Base-by-base conservation (phyloP, 345 rosid genomes). In the Linum trigynum region DNA sequence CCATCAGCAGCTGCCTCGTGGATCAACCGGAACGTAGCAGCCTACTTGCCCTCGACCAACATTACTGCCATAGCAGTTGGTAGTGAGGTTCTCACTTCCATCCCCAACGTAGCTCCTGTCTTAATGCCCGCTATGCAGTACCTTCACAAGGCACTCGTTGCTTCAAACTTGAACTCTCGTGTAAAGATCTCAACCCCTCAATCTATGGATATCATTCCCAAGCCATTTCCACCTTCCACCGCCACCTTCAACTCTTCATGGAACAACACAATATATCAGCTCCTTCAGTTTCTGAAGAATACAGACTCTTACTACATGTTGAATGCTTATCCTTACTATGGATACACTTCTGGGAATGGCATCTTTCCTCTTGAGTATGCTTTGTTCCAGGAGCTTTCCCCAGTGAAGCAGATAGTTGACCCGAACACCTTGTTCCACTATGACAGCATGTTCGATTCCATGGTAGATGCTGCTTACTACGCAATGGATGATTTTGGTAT, bases 401-500 rank as follows among this genome's bases (percentile, higher is more conserved):
- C 94, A 0, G 97, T 85, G 62, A 95, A 95, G 69, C 99, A 95
- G 83, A 91, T 91, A 40, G 97, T 95, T 75, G 99, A 95, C 67
- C 97, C 99, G 2, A 95, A 91, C 82, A 95, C 99, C 39, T 87
- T 95, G 64, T 78, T 83, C 40, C 96, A 82, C 71, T 95, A 87
- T 72, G 75, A 80, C 75, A 95, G 99, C 77, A 91, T 95, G 99
- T 89, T 91, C 75, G 99, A 91, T 66, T 92, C 99, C 0, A 86
- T 95, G 97, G 94, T 95, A 62, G 99, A 95, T 73, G 99, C 99
- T 62, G 73, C 98, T 48, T 95, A 89, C 77, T 95, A 90, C 78
- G 84, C 99, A 36, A 89, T 95, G 61, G 83, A 79, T 38, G 88
- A 86, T 57, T 36, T 81, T 63, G 84, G 85, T 58, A 82, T 87